Evolutionary conservation across 176 grass and related monocot species (phyloP), one percentile per base, ranked within the genome.

Genomic region (Saccharum spontaneum): DNA sequence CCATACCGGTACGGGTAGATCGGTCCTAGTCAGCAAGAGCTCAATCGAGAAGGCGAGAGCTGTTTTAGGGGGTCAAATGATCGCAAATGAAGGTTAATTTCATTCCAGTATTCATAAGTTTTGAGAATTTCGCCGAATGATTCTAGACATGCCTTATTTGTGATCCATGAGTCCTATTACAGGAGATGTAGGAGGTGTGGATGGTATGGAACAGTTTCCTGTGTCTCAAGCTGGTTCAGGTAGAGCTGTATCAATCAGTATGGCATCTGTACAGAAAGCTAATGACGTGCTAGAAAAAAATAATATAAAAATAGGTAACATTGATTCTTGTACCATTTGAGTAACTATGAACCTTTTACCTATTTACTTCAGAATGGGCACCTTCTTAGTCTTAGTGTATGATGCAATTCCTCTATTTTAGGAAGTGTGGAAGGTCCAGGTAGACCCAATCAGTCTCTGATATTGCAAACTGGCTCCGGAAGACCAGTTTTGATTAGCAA

Each of bases 1-100:
- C 61, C 50, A 69, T 78, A 91, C 83, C 3, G 90, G 84, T 76
- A 68, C n/a, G 4, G 76, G 76, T 69, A 88, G 31, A 87, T 65
- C 82, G 9, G 87, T 90, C 52, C 57, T 71, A 22, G n/a, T 86
- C n/a, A 91, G 82, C 52, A 77, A 60, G 76, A 67, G 77, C 71
- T 94, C 87, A 46, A 82, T 92, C 48, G 67, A 82, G 74, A 92
- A 86, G 84, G 84, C 90, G 46, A 94, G 33, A 61, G 12, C 84
- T 75, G 65, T 90, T 87, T 75, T 97, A 68, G 90, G 87, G 46
- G 86, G 55, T 69, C 83, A 70, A 81, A 85, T 39, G 41, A 55
- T 45, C 61, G 20, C 33, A 68, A 77, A 65, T 60, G 79, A 60
- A 86, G 59, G 79, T 92, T 36, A 49, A 28, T 59, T 52, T 87